Percentiles rank a stretch among this genome's conserved stretches.
These are phyloP conservation scores for Penicillium sp. DNA, from an alignment of 2,329 filamentous ascomycete genomes.

Conservation along the genomic window DNA sequence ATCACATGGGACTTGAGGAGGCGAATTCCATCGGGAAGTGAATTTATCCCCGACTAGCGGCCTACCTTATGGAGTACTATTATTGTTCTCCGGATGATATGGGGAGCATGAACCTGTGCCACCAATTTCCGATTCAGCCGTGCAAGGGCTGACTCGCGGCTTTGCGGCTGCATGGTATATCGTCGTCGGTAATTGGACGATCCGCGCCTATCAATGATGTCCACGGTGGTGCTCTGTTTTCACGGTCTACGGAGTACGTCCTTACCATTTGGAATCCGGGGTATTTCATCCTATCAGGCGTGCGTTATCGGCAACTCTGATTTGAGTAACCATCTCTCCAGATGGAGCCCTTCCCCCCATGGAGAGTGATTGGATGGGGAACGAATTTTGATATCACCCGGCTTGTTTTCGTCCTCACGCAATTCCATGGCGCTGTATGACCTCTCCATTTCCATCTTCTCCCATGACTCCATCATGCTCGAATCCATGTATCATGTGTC, in stretches of 20 bases:
- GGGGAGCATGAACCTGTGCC: neutral
- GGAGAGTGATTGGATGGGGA: neutral
- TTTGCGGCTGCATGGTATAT: slow-evolving; percentile 20
- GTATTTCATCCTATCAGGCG: slow-evolving; percentile 5
- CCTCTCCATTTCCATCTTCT: slow-evolving; percentile 8
- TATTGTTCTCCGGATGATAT: slow-evolving; percentile 3
- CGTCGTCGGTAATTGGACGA: slow-evolving; percentile 16
- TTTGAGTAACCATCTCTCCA: slow-evolving; percentile 4
- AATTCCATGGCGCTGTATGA: slow-evolving; percentile 8
- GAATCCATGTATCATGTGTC: slow-evolving; percentile 15
- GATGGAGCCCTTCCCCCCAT: neutral
- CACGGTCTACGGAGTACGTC: no score
- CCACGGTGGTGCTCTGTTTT: neutral
- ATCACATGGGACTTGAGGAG: no score
- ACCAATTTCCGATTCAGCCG: slow-evolving; percentile 1
- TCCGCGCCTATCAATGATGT: slow-evolving; percentile 20
- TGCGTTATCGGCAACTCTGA: slow-evolving; percentile 2
- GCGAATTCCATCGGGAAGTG: no score
- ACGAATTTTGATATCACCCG: slow-evolving; percentile 8
- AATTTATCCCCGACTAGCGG: neutral
- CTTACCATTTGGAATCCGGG: slow-evolving; percentile 5
- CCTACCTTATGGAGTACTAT: no score
- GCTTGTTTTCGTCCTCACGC: slow-evolving; percentile 11
- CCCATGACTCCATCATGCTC: slow-evolving; percentile 20
- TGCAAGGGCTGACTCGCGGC: slow-evolving; percentile 6